Evolutionary conservation across 1,139 yeast genomes (phyloP), one percentile per base, ranked within the genome.

Genomic region (Eremothecium coryli): DNA sequence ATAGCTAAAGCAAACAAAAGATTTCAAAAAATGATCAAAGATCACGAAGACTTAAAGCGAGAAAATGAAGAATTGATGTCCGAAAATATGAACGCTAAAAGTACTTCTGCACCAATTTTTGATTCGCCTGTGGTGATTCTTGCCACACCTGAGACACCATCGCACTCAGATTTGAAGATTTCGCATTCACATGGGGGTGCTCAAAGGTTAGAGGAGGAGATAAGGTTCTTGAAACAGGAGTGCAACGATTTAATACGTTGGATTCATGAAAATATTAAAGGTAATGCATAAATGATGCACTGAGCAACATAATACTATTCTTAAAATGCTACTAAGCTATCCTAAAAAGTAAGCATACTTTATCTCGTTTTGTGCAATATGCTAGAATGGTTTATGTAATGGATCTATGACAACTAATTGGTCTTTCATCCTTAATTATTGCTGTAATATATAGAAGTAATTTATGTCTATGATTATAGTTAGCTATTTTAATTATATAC

Each of bases 241-340:
- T 27, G 30, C 17, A 27, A 27, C 14, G 22, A 16, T 7, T 27
- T 27, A 18, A 27, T n/a, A 20, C 22, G n/a, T 17, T 27, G 30
- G 30, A 27, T 27, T 11, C 22, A 17, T 15, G 22, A 27, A 10
- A 10, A 16, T 6, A 9, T 27, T 18, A 16, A n/a, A 16, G 22
- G 17, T n/a, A 27, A 27, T 20, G 22, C 22, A 20, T 20, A 20
- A 20, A 8, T 20, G n/a, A n/a, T n/a, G n/a, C 22, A 20, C n/a
- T n/a, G n/a, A n/a, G n/a, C n/a, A n/a, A n/a, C n/a, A n/a, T n/a
- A n/a, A n/a, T n/a, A n/a, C n/a, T n/a, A n/a, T n/a, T n/a, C n/a
- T n/a, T n/a, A n/a, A n/a, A n/a, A n/a, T n/a, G n/a, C n/a, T n/a
- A n/a, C n/a, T n/a, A n/a, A n/a, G n/a, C n/a, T n/a, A n/a, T n/a